Percentiles rank a stretch among this genome's conserved stretches.
Conservation (phyloP, 1,139 yeast species). For the Pichia sp. region DNA sequence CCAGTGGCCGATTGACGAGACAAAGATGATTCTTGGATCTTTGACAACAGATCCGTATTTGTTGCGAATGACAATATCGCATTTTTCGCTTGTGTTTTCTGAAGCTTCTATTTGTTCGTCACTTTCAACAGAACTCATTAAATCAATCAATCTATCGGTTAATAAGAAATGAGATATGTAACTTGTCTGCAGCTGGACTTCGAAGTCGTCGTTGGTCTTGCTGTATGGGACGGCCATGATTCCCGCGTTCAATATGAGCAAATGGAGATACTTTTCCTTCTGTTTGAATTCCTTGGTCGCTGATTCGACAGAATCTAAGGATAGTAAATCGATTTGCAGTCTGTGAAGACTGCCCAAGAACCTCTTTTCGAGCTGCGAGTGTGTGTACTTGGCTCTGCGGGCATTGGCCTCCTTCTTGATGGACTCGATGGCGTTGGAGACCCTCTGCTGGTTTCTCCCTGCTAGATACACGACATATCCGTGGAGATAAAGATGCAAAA, state of each 20-base stretch:
- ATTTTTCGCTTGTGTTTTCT: neutral
- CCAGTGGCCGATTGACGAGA: slow-evolving; percentile 71
- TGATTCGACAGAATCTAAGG: slow-evolving; percentile 52
- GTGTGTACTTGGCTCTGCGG: slow-evolving; percentile 30
- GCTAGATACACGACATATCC: slow-evolving; percentile 75
- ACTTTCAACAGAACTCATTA: slow-evolving; percentile 40
- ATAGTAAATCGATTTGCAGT: slow-evolving; percentile 62
- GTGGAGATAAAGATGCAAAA: slow-evolving; percentile 71
- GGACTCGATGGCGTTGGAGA: slow-evolving; percentile 53
- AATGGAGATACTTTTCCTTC: slow-evolving; percentile 53
- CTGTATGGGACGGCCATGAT: slow-evolving; percentile 73
- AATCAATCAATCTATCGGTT: slow-evolving; percentile 58
- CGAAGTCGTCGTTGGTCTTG: slow-evolving; percentile 63
- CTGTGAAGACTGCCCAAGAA: slow-evolving; percentile 58
- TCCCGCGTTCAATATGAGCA: slow-evolving; percentile 79
- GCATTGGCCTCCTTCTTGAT: slow-evolving; percentile 51
- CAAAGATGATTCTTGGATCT: slow-evolving; percentile 61
- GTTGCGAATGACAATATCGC: slow-evolving; percentile 5
- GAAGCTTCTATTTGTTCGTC: slow-evolving; percentile 2
- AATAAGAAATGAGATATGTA: slow-evolving; percentile 74
- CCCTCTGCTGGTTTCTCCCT: slow-evolving; percentile 61
- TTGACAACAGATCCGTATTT: slow-evolving; percentile 16
- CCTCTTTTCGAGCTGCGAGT: slow-evolving; percentile 24
- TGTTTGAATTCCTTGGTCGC: slow-evolving; percentile 52
- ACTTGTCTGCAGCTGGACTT: slow-evolving; percentile 78